A percentile compares a stretch with the other conserved stretches of the same genome.
These are phyloP conservation scores for Obba rivulosa DNA, from an alignment of 768 basidiomycete species.

Conservation along the genomic window DNA sequence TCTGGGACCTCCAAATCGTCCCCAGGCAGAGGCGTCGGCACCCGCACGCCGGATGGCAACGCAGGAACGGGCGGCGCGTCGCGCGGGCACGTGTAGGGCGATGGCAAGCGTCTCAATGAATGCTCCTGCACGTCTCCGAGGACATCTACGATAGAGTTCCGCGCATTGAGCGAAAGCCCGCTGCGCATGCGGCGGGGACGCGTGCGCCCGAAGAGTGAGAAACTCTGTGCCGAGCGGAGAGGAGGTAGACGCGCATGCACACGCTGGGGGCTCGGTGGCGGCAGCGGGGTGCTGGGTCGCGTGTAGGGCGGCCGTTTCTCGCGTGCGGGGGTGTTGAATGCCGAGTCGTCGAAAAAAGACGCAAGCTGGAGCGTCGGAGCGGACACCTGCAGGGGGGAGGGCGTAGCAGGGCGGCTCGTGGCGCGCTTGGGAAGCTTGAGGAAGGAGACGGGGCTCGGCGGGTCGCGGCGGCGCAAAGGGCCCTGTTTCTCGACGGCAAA, in stretches of 20 bases:
- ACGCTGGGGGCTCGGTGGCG: neutral
- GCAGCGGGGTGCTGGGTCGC: constrained; percentile 10
- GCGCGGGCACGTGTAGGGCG: constrained; percentile 17
- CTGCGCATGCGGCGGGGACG: neutral
- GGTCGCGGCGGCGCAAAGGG: constrained; percentile 8
- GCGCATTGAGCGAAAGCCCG: neutral
- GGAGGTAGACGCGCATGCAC: constrained; percentile 14
- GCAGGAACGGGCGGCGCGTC: constrained; percentile 16
- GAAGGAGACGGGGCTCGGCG: constrained; percentile 9
- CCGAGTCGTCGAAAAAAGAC: constrained; percentile 16
- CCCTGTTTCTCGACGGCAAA: constrained; percentile 7
- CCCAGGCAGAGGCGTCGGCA: constrained; percentile 1
- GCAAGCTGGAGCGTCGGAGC: constrained; percentile 1
- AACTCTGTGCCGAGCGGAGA: constrained; percentile 12
- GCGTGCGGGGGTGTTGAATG: constrained; percentile 3
- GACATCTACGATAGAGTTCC: neutral
- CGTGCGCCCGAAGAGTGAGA: neutral
- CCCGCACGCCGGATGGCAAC: neutral
- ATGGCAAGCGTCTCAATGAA: constrained; percentile 5
- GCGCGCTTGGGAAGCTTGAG: constrained; percentile 1
- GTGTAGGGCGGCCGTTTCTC: constrained; percentile 10
- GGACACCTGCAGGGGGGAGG: neutral
- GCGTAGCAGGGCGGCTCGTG: constrained; percentile 3
- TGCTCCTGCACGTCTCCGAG: neutral
- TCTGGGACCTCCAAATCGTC: constrained; percentile 11